phyloP scores from a whole-genome alignment of 805 yeast genomes.

The Candida morakotiae region DNA sequence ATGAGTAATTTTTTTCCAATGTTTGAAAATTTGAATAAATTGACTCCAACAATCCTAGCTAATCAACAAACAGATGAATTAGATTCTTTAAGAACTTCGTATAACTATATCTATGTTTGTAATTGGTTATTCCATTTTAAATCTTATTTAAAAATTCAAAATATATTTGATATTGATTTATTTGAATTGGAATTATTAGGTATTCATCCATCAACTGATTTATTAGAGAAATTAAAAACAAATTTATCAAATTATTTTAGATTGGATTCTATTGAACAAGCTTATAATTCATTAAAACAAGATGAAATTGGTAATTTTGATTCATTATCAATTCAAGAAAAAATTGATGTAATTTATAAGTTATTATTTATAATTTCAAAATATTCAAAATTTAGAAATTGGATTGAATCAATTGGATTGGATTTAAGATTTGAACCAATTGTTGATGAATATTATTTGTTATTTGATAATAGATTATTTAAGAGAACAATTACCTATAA shows the following conservation, averaged over 20 bases:
- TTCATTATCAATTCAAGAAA: slow-evolving; percentile 38
- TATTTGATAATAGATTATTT: slow-evolving; percentile 53
- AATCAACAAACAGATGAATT: slow-evolving; percentile 13
- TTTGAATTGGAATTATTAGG: slow-evolving; percentile 57
- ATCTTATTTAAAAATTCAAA: slow-evolving; percentile 48
- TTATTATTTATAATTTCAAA: slow-evolving; percentile 42
- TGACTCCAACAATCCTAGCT: slow-evolving; percentile 17
- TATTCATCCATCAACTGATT: neutral
- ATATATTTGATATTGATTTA: slow-evolving; percentile 53
- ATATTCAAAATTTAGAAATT: slow-evolving; percentile 43
- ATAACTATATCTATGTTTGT: slow-evolving; percentile 26
- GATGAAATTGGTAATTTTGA: slow-evolving; percentile 30
- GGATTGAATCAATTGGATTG: slow-evolving; percentile 36
- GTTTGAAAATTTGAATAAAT: slow-evolving; percentile 12
- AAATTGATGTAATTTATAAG: slow-evolving; percentile 45
- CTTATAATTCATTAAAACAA: slow-evolving; percentile 29
- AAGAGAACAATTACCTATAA: slow-evolving; percentile 25
- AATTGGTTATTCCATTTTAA: slow-evolving; percentile 58
- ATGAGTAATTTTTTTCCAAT: neutral
- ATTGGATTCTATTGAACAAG: slow-evolving; percentile 25
- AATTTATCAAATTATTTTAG: slow-evolving; percentile 38
- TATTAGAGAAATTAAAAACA: slow-evolving; percentile 43
- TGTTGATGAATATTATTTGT: slow-evolving; percentile 32
- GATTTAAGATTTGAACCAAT: slow-evolving; percentile 19
- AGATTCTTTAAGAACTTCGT: slow-evolving; percentile 14